These are phyloP conservation scores for Blastomyces gilchristii DNA, from an alignment of 2,329 filamentous ascomycete species.

Conservation along the genomic window DNA sequence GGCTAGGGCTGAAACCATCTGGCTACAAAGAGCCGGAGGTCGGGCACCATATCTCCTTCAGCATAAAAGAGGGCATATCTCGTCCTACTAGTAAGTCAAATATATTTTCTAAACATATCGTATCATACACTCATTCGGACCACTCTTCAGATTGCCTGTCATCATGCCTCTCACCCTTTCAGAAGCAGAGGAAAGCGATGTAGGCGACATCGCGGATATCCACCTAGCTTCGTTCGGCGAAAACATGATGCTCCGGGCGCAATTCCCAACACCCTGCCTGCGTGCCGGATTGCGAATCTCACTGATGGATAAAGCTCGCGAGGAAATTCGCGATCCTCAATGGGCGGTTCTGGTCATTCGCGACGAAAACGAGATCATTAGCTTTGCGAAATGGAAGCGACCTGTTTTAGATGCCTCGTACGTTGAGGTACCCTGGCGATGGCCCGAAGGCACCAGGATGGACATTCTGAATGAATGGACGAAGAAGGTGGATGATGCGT, in stretches of 20 bases:
- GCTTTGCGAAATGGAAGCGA: slow-evolving; percentile 19
- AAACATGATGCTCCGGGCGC: slow-evolving; percentile 19
- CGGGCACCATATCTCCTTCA: neutral
- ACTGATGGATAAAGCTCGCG: slow-evolving; percentile 14
- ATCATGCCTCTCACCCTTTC: slow-evolving; percentile 10
- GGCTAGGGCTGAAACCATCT: neutral
- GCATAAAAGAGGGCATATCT: neutral
- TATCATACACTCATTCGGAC: neutral
- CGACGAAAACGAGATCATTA: slow-evolving; percentile 13
- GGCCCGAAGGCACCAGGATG: slow-evolving; percentile 16
- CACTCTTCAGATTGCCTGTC: neutral
- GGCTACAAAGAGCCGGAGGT: neutral
- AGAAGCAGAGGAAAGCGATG: slow-evolving; percentile 15
- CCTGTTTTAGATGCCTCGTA: slow-evolving; percentile 12
- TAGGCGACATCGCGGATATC: slow-evolving; percentile 19
- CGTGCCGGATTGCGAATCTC: slow-evolving; percentile 14
- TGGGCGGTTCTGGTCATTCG: slow-evolving; percentile 14
- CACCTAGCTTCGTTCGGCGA: slow-evolving; percentile 19
- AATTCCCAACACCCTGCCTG: slow-evolving; percentile 19
- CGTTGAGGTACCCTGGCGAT: slow-evolving; percentile 15
- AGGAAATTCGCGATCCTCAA: slow-evolving; percentile 16
- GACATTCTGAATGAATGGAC: slow-evolving; percentile 14
- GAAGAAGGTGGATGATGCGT: slow-evolving; percentile 11
- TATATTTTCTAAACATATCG: neutral
- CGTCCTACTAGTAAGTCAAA: neutral